These are phyloP conservation scores for Seiridium cupressi DNA, from an alignment of 2,329 filamentous ascomycete species.

Conservation along the genomic window DNA sequence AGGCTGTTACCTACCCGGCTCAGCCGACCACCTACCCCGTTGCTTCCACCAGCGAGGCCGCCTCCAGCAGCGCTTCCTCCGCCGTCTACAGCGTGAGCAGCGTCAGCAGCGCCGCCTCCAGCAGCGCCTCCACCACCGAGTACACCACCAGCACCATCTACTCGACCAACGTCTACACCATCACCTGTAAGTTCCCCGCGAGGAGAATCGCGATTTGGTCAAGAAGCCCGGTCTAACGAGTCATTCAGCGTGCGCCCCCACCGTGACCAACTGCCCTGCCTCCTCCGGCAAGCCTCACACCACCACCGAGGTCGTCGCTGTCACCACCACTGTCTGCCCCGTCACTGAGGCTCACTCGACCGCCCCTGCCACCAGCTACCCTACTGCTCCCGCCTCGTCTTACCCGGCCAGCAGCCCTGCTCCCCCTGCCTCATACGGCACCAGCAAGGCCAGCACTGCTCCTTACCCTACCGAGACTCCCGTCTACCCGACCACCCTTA, in stretches of 20 bases:
- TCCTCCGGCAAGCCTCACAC: background rate
- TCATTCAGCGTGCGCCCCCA: background rate
- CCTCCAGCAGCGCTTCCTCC: background rate
- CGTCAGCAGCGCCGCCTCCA: background rate
- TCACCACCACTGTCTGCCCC: slow-evolving; percentile 8
- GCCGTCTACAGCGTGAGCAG: background rate
- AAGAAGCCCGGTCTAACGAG: background rate
- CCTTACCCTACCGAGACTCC: background rate
- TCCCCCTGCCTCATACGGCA: background rate
- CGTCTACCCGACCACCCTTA: slow-evolving; percentile 1
- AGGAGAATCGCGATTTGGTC: background rate
- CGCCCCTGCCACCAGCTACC: background rate
- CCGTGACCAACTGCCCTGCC: slow-evolving; percentile 8
- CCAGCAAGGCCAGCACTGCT: background rate
- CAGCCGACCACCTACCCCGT: background rate
- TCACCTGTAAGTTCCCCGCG: background rate
- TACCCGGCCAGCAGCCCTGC: background rate
- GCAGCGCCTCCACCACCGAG: slow-evolving; percentile 1
- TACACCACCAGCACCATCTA: background rate
- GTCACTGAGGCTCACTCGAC: background rate
- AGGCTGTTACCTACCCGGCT: background rate
- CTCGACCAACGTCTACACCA: background rate
- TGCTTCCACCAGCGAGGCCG: background rate
- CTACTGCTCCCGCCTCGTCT: background rate
- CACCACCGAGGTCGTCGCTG: background rate